Conservation (phyloP, 805 yeast species). For the Lipomyces sp. region DNA sequence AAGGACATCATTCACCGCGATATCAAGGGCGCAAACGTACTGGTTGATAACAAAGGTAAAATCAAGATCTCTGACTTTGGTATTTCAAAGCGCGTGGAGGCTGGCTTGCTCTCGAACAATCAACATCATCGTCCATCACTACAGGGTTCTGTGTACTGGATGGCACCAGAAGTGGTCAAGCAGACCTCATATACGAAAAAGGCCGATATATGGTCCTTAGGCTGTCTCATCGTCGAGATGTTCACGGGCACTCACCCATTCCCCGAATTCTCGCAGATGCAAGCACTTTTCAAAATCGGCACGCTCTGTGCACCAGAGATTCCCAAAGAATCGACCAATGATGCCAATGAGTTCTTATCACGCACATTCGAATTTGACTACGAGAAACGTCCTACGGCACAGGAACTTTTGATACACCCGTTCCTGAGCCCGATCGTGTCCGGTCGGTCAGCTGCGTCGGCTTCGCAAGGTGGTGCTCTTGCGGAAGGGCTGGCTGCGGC, state of each 20-base stretch:
- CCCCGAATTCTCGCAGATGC: slow-evolving; percentile 94
- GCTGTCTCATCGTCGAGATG: slow-evolving; percentile 93
- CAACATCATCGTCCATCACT: slow-evolving; percentile 70
- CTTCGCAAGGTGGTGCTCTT: not conserved
- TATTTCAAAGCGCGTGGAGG: slow-evolving; percentile 70
- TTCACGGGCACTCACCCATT: slow-evolving; percentile 95
- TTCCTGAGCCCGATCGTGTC: slow-evolving; percentile 47
- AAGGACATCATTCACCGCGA: slow-evolving; percentile 82
- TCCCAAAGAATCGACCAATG: slow-evolving; percentile 67
- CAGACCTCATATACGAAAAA: slow-evolving; percentile 88
- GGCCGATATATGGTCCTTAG: slow-evolving; percentile 97
- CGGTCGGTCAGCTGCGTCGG: not conserved
- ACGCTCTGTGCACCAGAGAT: slow-evolving; percentile 75
- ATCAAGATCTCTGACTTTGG: slow-evolving; percentile 90
- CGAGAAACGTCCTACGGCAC: slow-evolving; percentile 72
- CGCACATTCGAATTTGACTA: slow-evolving; percentile 78
- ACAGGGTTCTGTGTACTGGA: slow-evolving; percentile 97
- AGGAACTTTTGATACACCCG: slow-evolving; percentile 66
- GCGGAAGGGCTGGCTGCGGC: slow-evolving; percentile 5
- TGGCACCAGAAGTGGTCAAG: slow-evolving; percentile 99
- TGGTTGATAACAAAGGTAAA: slow-evolving; percentile 77
- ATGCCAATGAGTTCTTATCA: slow-evolving; percentile 67
- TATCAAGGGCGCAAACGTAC: slow-evolving; percentile 85
- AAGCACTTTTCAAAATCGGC: slow-evolving; percentile 93
- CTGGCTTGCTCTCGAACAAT: slow-evolving; percentile 51